Evolutionary conservation across 164 flowering plant genomes (phyloP).

Genomic region (Aristolochia contorta): DNA sequence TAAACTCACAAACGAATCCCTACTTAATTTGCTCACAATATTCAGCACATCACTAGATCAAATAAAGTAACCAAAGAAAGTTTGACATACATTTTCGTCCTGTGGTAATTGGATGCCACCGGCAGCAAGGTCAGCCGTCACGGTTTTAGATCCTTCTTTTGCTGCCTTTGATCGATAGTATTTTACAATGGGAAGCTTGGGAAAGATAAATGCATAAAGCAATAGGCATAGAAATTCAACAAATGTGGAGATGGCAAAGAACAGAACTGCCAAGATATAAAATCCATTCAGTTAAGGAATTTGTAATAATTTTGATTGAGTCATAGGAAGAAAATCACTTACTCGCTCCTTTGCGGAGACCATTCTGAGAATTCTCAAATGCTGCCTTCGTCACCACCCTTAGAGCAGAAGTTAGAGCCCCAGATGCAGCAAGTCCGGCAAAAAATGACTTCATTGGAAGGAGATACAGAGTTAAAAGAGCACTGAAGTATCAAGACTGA

Average conservation of each 20-base stretch:
- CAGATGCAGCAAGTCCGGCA: conserved; percentile 83
- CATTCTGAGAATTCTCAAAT: conserved; percentile 44
- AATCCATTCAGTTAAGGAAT: too few relatives aligned
- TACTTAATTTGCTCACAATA: too few relatives aligned
- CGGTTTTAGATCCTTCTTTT: conserved; percentile 69
- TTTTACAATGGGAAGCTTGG: conserved; percentile 61
- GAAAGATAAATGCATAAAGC: conserved; percentile 53
- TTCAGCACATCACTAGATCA: too few relatives aligned
- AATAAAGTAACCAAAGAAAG: too few relatives aligned
- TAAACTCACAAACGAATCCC: neutral
- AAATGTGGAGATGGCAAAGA: conserved; percentile 41
- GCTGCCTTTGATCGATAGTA: conserved; percentile 73
- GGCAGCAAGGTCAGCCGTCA: conserved; percentile 73
- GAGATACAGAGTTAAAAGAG: neutral
- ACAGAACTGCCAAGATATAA: conserved; percentile 39
- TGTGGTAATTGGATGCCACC: conserved; percentile 37
- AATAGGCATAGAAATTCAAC: conserved; percentile 55
- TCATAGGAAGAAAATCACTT: conserved; percentile 8
- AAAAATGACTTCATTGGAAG: conserved; percentile 43
- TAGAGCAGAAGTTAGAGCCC: conserved; percentile 62
- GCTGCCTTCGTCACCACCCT: conserved; percentile 70
- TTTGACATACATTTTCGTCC: too few relatives aligned
- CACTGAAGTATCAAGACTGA: neutral
- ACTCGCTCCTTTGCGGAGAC: conserved; percentile 73
- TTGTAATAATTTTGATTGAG: too few relatives aligned